Conservation (phyloP, 768 basidiomycete genomes). For the Tulasnella calospora region DNA sequence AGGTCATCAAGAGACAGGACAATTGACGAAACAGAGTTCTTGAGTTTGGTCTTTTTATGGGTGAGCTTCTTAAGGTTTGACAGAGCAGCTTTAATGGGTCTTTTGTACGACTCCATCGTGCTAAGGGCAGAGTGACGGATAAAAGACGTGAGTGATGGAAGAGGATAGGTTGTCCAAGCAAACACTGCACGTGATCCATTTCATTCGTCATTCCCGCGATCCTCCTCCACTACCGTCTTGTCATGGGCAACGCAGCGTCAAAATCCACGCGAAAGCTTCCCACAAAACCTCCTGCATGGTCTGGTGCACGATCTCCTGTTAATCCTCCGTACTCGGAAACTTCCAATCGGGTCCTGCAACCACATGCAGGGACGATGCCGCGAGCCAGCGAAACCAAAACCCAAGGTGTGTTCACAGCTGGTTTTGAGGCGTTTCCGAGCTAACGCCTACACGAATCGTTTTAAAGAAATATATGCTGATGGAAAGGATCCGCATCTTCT, state of each 20-base stretch:
- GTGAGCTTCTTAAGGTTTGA: not conserved
- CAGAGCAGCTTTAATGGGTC: not conserved
- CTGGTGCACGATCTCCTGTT: not conserved
- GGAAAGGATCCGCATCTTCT: constrained; percentile 13
- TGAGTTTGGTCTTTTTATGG: not conserved
- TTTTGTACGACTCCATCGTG: not conserved
- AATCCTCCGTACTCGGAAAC: not conserved
- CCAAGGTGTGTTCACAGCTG: not conserved
- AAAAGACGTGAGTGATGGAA: not conserved
- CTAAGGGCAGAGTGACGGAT: not conserved
- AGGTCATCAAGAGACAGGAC: not conserved
- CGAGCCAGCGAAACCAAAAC: constrained; percentile 13
- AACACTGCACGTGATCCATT: not conserved
- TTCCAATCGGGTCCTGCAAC: not conserved
- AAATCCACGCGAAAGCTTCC: constrained; percentile 13
- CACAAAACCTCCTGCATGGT: constrained; percentile 8
- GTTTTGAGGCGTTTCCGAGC: not conserved
- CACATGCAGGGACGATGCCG: not conserved
- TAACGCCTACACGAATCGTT: no score
- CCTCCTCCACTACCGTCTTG: not conserved
- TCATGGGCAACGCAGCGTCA: constrained; percentile 12
- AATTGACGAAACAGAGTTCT: not conserved
- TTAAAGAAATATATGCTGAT: not conserved
- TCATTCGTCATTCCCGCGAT: constrained; percentile 7
- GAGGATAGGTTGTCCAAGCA: not conserved